Evolutionary conservation across 495 filamentous ascomycete species (phyloP).

Genomic region (Staphylotrichum tortipilum): DNA sequence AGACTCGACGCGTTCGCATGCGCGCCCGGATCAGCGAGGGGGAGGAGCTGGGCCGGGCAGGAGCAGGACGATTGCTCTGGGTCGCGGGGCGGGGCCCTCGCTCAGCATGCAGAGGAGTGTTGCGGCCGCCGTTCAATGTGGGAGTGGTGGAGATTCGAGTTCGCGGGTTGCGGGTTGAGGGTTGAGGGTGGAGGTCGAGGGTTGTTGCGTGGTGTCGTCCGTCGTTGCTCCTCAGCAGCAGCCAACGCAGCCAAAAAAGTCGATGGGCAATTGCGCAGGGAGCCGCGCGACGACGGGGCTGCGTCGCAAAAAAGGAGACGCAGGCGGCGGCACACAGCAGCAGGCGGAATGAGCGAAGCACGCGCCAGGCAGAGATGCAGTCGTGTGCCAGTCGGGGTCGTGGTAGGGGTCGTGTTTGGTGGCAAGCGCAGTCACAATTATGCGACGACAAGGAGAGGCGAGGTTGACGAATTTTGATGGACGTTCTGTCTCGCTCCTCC

Average conservation of each 20-base stretch:
- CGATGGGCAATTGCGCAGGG: constrained; percentile 5
- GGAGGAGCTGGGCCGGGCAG: background rate
- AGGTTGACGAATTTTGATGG: constrained; percentile 17
- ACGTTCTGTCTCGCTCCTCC: constrained; percentile 2
- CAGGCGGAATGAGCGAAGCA: background rate
- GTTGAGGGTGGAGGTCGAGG: too few relatives aligned
- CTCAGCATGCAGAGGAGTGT: constrained; percentile 6
- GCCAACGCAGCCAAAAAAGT: too few relatives aligned
- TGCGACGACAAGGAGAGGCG: constrained; percentile 7
- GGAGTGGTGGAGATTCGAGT: too few relatives aligned
- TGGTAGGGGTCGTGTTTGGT: constrained; percentile 7
- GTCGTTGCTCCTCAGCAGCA: too few relatives aligned
- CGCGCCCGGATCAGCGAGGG: constrained; percentile 5
- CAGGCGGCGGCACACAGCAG: background rate
- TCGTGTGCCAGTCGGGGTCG: background rate
- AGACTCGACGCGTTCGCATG: constrained; percentile 5
- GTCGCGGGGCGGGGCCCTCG: constrained; percentile 2
- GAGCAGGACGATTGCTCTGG: constrained; percentile 9
- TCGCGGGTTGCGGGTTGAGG: too few relatives aligned
- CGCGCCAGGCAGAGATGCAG: constrained; percentile 5
- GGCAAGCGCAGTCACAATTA: constrained; percentile 11
- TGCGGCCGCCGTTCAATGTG: constrained; percentile 14
- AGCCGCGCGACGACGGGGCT: background rate
- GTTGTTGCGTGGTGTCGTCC: too few relatives aligned
- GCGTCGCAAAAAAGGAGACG: background rate